phyloP scores from a whole-genome alignment of 2,329 filamentous ascomycete genomes.

The Arthrobotrys sinensis region DNA sequence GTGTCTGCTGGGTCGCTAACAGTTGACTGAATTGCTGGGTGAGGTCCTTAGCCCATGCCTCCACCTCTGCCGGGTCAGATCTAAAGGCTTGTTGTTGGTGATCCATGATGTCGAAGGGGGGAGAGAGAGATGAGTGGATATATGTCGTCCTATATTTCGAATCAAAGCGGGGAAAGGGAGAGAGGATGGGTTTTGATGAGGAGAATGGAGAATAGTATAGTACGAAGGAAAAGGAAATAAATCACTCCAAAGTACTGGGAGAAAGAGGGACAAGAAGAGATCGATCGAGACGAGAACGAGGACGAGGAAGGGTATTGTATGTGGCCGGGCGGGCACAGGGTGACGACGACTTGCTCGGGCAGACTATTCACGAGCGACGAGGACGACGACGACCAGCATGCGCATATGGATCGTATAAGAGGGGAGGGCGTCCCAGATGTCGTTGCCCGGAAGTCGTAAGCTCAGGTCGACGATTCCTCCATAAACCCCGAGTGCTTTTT shows the following conservation, averaged over 20 bases:
- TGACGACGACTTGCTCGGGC: slow-evolving; percentile 60
- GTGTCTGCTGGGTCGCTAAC: slow-evolving; percentile 85
- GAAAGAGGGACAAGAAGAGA: slow-evolving; percentile 63
- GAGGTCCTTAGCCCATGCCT: slow-evolving; percentile 83
- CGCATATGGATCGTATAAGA: slow-evolving; percentile 58
- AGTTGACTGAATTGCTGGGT: slow-evolving; percentile 88
- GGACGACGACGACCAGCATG: slow-evolving; percentile 51
- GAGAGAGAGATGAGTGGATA: slow-evolving; percentile 40
- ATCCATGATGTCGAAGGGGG: slow-evolving; percentile 66
- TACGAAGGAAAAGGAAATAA: slow-evolving; percentile 63
- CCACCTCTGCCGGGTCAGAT: slow-evolving; percentile 71
- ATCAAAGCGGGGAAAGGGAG: slow-evolving; percentile 45
- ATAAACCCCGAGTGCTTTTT: slow-evolving; percentile 40
- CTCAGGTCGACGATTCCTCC: slow-evolving; percentile 52
- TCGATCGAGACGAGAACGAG: slow-evolving; percentile 45
- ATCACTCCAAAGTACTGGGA: slow-evolving; percentile 63
- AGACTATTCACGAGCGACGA: slow-evolving; percentile 50
- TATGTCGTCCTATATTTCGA: slow-evolving; percentile 62
- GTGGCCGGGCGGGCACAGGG: slow-evolving; percentile 52
- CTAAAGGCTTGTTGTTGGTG: slow-evolving; percentile 65
- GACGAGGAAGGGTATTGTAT: slow-evolving; percentile 59
- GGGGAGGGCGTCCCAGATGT: slow-evolving; percentile 59
- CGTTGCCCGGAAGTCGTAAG: slow-evolving; percentile 61
- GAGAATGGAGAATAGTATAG: slow-evolving; percentile 58
- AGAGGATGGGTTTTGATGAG: slow-evolving; percentile 47